Evolutionary conservation across 345 rosid species (phyloP).

Genomic region (Bruguiera gymnorhiza): DNA sequence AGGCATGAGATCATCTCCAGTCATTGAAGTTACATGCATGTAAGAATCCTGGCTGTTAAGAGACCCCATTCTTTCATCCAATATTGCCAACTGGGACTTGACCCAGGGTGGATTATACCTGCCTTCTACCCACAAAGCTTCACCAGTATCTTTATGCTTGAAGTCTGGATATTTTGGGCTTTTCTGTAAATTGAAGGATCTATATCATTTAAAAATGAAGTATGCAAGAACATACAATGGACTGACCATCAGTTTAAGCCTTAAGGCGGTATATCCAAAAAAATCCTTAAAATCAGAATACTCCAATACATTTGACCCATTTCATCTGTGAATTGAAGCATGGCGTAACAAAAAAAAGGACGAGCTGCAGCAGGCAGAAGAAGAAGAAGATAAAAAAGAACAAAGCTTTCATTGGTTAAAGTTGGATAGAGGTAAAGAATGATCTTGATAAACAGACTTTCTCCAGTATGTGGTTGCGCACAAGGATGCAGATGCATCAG

Average conservation of each 20-base stretch:
- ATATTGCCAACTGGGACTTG: slow-evolving; percentile 47
- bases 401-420: too few relatives aligned
- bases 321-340: neutral
- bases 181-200: slow-evolving; percentile 36
- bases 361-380: neutral
- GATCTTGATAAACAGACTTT: neutral
- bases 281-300: neutral
- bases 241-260: neutral
- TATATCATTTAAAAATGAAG: neutral
- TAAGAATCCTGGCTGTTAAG: slow-evolving; percentile 27
- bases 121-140: slow-evolving; percentile 65
- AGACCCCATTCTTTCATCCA: slow-evolving; percentile 47
- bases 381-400: neutral
- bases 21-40: slow-evolving; percentile 26
- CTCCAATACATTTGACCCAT: neutral
- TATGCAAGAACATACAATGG: neutral
- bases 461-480: neutral
- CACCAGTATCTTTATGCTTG: slow-evolving; percentile 73
- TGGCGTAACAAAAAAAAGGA: neutral
- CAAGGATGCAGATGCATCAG: neutral
- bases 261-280: neutral
- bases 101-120: slow-evolving; percentile 51
- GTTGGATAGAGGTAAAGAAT: too few relatives aligned
- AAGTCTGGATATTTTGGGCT: slow-evolving; percentile 66
- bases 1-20: slow-evolving; percentile 32